Percentiles rank a stretch among this genome's conserved stretches.
phyloP scores from a whole-genome alignment of 192 early-diverging fungal genomes.

The Diversispora epigaea region DNA sequence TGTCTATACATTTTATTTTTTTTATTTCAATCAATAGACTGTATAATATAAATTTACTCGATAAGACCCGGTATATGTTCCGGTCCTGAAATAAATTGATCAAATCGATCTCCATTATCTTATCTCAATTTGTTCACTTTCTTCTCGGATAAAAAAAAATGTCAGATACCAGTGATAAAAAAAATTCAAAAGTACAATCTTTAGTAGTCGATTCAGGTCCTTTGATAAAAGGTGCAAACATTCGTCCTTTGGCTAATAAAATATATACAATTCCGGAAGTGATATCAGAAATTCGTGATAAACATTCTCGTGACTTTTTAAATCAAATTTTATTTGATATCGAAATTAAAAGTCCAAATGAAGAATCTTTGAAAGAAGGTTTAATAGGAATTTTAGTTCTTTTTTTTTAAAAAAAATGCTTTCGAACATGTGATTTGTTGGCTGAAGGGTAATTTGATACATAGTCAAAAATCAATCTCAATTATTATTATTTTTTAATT shows the following conservation, averaged over 20 bases:
- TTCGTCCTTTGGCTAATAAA: constrained; percentile 64
- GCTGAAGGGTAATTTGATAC: neutral
- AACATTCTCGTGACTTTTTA: constrained; percentile 61
- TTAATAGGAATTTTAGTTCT: constrained; percentile 4
- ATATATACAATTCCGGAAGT: constrained; percentile 91
- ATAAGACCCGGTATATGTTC: no score
- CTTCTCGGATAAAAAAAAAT: no score
- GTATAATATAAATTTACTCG: neutral
- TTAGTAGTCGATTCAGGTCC: constrained; percentile 76
- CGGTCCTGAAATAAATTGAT: no score
- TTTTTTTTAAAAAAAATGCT: constrained; percentile 2
- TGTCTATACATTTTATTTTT: neutral
- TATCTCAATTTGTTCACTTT: no score
- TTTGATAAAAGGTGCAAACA: constrained; percentile 62
- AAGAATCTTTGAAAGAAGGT: constrained; percentile 65
- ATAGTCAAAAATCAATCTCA: constrained; percentile 13
- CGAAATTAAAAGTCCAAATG: constrained; percentile 56
- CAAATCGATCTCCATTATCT: no score
- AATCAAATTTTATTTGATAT: constrained; percentile 64
- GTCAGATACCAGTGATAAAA: no score
- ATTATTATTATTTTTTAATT: neutral
- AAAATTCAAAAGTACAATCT: neutral
- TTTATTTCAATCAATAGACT: no score
- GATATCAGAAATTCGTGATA: constrained; percentile 78
- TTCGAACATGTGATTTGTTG: neutral